Percentiles rank a stretch among this genome's conserved stretches.
Conservation (phyloP, 2,329 filamentous ascomycete genomes). For the Verticillium longisporum region DNA sequence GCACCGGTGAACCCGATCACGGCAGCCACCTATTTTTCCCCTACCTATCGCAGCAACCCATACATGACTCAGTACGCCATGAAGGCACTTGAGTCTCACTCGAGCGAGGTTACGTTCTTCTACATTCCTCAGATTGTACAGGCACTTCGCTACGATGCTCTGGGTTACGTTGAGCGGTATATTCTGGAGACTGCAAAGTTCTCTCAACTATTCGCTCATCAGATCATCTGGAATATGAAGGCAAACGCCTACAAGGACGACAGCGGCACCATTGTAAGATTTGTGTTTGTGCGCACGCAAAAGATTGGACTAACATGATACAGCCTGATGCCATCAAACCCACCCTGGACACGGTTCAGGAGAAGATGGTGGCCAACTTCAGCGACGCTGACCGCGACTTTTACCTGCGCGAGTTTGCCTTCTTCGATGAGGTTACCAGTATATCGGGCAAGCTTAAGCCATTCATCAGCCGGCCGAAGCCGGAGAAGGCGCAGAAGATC, state of each 20-base stretch:
- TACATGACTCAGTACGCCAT: constrained; percentile 96
- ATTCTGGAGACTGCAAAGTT: constrained; percentile 96
- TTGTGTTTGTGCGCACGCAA: neutral
- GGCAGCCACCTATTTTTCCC: constrained; percentile 87
- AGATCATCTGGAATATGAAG: constrained; percentile 99
- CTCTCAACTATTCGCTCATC: constrained; percentile 96
- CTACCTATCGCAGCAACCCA: constrained; percentile 83
- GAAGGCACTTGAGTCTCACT: constrained; percentile 86
- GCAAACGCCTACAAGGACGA: constrained; percentile 98
- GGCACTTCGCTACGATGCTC: constrained; percentile 80
- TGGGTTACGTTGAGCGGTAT: constrained; percentile 94
- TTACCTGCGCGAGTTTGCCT: constrained; percentile 92
- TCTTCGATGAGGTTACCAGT: constrained; percentile 93
- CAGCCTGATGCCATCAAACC: constrained; percentile 89
- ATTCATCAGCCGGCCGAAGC: constrained; percentile 83
- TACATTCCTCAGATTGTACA: constrained; percentile 98
- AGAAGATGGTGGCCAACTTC: constrained; percentile 76
- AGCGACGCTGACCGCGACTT: constrained; percentile 72
- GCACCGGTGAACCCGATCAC: constrained; percentile 86
- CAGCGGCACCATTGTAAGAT: constrained; percentile 69
- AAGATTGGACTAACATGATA: neutral
- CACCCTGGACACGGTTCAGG: constrained; percentile 84
- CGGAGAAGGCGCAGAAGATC: constrained; percentile 98
- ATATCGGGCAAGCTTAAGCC: constrained; percentile 96
- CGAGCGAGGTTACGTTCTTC: constrained; percentile 97